phyloP scores from a whole-genome alignment of 2,329 filamentous ascomycete species.

The Rhytidhysteron rufulum region DNA sequence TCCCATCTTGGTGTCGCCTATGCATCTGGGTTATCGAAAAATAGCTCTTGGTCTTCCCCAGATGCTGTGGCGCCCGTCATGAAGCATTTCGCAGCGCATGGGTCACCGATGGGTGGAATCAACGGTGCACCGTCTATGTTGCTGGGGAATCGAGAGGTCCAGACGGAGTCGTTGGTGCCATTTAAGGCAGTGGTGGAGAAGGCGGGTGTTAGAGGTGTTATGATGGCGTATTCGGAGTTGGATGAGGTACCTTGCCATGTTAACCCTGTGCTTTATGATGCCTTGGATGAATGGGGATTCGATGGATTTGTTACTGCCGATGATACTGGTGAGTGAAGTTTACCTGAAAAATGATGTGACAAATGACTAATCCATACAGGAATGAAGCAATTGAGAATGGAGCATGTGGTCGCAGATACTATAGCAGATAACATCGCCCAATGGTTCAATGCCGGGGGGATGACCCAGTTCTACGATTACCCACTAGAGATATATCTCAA shows the following conservation, averaged over 20 bases:
- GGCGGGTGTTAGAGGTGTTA: slow-evolving; percentile 41
- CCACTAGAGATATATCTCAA: slow-evolving; percentile 38
- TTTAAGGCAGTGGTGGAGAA: slow-evolving; percentile 44
- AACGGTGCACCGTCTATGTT: slow-evolving; percentile 45
- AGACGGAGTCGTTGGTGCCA: slow-evolving; percentile 41
- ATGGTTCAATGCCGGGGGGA: slow-evolving; percentile 45
- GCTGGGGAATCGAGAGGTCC: slow-evolving; percentile 41
- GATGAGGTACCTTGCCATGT: slow-evolving; percentile 41
- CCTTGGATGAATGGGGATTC: slow-evolving; percentile 39
- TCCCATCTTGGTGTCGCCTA: slow-evolving; percentile 45
- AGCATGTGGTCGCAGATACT: slow-evolving; percentile 37
- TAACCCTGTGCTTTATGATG: slow-evolving; percentile 37
- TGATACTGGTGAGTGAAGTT: slow-evolving; percentile 40
- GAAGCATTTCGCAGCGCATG: slow-evolving; percentile 47
- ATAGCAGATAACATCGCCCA: slow-evolving; percentile 40
- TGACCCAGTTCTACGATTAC: slow-evolving; percentile 47
- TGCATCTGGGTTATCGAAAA: slow-evolving; percentile 43
- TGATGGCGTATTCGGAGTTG: slow-evolving; percentile 46
- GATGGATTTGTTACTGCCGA: slow-evolving; percentile 43
- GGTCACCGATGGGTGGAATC: slow-evolving; percentile 40
- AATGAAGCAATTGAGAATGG: slow-evolving; percentile 22
- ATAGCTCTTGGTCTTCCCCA: slow-evolving; percentile 39
- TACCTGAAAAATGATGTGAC: too few relatives aligned
- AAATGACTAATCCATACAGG: too few relatives aligned
- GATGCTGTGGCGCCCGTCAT: slow-evolving; percentile 44